Evolutionary conservation across 1,139 yeast genomes (phyloP), one percentile per base, ranked within the genome.

Genomic region (Blastobotrys elegans): DNA sequence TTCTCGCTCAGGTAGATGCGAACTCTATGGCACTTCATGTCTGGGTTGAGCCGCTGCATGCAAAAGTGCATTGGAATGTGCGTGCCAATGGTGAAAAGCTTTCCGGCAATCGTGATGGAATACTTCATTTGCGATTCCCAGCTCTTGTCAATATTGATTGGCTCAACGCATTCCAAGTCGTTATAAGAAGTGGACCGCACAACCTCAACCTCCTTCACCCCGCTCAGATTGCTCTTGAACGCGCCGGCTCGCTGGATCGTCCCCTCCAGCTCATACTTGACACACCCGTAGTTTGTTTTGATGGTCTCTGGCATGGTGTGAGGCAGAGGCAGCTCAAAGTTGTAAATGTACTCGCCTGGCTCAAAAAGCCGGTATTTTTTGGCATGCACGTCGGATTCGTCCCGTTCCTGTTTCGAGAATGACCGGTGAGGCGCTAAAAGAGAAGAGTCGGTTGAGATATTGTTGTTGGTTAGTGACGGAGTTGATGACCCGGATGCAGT

Each of bases 111-210:
- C 26, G 88, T 82, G 44, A 92, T 88, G 61, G 92, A 97, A 62
- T 92, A 92, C 56, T 82, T 82, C 36, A 92, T 67, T 61, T 86
- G 89, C 62, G 86, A 90, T 64, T 92, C 97, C 98, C 98, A 92
- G 56, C 86, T 92, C 54, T 95, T 74, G 14, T 85, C 75, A 36
- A 92, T 89, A 4, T 89, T 87, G 47, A 92, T 92, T 0, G 98
- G 97, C 63, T 92, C 98, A 52, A 85, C 82, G 59, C 87, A 90
- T 63, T 92, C 97, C 36, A 84, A 75, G 46, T 88, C 85, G 39
- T 77, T 78, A 51, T 84, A 90, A 0, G 88, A 75, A 7, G 90
- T 92, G 0, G 89, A 76, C 53, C 98, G 72, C 5, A 92, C 77
- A 22, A 92, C 70, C 3, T 72, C 73, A 1, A 92, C 75, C 1